Conservation (phyloP, 495 filamentous ascomycete species). For the Margaritispora aquatica region DNA sequence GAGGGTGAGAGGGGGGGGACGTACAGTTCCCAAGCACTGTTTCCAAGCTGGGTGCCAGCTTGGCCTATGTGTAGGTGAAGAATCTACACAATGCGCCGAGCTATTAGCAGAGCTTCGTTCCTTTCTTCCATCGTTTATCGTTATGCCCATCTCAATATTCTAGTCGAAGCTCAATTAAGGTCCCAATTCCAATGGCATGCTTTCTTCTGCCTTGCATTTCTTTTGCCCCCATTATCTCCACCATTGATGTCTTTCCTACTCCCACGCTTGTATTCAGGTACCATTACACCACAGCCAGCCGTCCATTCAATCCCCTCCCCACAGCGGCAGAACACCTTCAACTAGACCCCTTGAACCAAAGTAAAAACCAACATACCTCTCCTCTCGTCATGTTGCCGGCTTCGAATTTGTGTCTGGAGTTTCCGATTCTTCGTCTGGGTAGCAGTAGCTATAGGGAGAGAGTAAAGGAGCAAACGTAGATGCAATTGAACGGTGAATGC, state of each 20-base stretch:
- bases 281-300: neutral
- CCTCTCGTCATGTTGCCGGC: constrained; percentile 16
- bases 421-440: neutral
- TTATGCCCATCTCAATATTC: neutral
- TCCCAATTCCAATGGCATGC: neutral
- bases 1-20: constrained; percentile 26
- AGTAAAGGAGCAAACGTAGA: neutral
- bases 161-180: neutral
- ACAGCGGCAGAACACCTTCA: neutral
- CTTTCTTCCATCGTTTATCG: neutral
- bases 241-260: neutral
- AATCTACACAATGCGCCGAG: constrained; percentile 43
- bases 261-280: neutral
- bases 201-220: too few relatives aligned
- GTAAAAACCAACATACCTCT: constrained; percentile 11
- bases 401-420: neutral
- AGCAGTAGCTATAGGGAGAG: neutral
- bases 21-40: constrained; percentile 93
- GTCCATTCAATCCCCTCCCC: neutral
- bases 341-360: too few relatives aligned
- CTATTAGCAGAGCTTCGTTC: constrained; percentile 2
- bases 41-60: constrained; percentile 88
- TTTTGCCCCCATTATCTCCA: neutral
- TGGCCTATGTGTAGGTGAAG: constrained; percentile 90
- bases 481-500: neutral